Percentiles rank a stretch among this genome's conserved stretches.
These are phyloP conservation scores for Phaeosphaeria sp. DNA, from an alignment of 2,329 filamentous ascomycete genomes.

Conservation along the genomic window DNA sequence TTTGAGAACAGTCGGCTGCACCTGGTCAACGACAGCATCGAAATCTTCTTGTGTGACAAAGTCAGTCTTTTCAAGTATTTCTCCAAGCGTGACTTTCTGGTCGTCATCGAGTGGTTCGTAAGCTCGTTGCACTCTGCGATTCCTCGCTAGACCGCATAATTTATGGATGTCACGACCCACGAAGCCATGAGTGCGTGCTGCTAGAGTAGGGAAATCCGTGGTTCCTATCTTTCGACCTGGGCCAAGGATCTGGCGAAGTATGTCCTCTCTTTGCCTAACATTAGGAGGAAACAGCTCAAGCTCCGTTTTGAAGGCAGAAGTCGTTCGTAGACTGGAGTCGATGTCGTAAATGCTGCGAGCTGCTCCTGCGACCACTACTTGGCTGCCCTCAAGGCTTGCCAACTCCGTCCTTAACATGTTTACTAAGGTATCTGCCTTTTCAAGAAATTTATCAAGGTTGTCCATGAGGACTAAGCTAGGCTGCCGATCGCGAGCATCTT, in stretches of 20 bases:
- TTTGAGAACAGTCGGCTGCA: slow-evolving; percentile 85
- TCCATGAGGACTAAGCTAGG: slow-evolving; percentile 84
- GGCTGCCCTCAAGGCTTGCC: slow-evolving; percentile 60
- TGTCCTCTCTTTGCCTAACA: slow-evolving; percentile 71
- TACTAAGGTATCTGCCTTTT: slow-evolving; percentile 39
- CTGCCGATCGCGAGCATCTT: slow-evolving; percentile 70
- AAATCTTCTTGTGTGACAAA: slow-evolving; percentile 60
- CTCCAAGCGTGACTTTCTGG: slow-evolving; percentile 30
- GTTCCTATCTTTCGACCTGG: slow-evolving; percentile 59
- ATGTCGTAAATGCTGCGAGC: slow-evolving; percentile 77
- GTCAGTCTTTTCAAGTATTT: slow-evolving; percentile 19
- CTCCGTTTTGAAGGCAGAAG: slow-evolving; percentile 69
- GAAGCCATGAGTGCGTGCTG: slow-evolving; percentile 84
- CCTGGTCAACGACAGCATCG: slow-evolving; percentile 68
- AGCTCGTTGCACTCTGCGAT: slow-evolving; percentile 34
- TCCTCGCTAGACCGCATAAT: slow-evolving; percentile 65
- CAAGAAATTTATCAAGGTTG: slow-evolving; percentile 69
- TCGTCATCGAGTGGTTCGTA: slow-evolving; percentile 24
- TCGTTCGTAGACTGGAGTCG: slow-evolving; percentile 70
- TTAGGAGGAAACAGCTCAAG: slow-evolving; percentile 82
- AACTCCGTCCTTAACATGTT: slow-evolving; percentile 43
- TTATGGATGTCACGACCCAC: slow-evolving; percentile 78
- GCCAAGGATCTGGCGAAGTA: slow-evolving; percentile 61
- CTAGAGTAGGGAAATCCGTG: slow-evolving; percentile 62
- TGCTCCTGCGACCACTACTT: slow-evolving; percentile 76